These are phyloP conservation scores for Tarenaya hassleriana DNA, from an alignment of 345 rosid genomes.

Conservation along the genomic window DNA sequence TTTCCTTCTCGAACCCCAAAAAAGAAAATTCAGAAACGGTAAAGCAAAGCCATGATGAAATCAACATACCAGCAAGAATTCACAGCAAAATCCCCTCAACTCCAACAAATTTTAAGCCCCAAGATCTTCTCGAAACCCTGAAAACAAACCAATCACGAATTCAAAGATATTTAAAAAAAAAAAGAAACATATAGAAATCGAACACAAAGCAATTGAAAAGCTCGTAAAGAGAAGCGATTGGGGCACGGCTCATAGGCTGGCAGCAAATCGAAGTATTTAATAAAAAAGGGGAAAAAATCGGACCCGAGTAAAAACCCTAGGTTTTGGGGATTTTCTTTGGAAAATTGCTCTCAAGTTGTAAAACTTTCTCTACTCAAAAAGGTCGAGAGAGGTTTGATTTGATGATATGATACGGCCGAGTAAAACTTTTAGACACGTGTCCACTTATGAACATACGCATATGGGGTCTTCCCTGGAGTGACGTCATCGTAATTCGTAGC, in stretches of 20 bases:
- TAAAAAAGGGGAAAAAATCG: not conserved
- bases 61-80: constrained; percentile 11
- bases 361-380: not conserved
- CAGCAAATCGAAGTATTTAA: not conserved
- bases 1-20: not conserved
- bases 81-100: constrained; percentile 10
- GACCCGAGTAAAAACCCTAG: constrained; percentile 37
- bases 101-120: not conserved
- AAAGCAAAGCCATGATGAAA: no score
- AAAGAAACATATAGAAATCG: not conserved
- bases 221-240: constrained; percentile 18
- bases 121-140: constrained; percentile 11
- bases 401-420: no score
- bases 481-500: no score
- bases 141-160: constrained; percentile 19
- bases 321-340: constrained; percentile 21
- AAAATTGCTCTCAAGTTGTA: constrained; percentile 7
- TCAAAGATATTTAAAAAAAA: constrained; percentile 4
- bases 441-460: no score
- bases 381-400: constrained; percentile 18
- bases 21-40: not conserved
- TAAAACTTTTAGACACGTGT: no score
- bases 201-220: constrained; percentile 7
- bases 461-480: no score
- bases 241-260: constrained; percentile 30